phyloP scores from a whole-genome alignment of 2,329 filamentous ascomycete genomes.

The Hypoxylon sp. region DNA sequence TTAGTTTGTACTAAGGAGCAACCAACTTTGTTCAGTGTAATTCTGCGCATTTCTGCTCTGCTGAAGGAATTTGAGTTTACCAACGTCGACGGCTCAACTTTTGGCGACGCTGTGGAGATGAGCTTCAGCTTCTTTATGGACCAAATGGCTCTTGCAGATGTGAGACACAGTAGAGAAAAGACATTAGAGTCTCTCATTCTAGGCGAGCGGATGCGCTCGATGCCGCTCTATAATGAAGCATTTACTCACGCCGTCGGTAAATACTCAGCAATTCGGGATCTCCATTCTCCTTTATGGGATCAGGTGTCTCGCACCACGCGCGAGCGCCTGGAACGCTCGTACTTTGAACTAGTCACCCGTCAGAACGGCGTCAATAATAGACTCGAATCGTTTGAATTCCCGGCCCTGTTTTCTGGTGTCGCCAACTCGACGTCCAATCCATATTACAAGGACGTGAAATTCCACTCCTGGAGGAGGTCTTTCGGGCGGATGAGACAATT shows the following conservation, averaged over 20 bases:
- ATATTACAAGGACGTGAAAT: constrained; percentile 83
- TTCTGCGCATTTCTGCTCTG: constrained; percentile 66
- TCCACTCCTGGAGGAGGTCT: constrained; percentile 83
- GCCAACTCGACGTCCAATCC: constrained; percentile 84
- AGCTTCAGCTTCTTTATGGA: constrained; percentile 83
- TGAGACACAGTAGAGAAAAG: constrained; percentile 85
- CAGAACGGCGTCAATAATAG: constrained; percentile 77
- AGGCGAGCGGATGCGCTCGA: constrained; percentile 86
- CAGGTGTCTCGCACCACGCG: constrained; percentile 78
- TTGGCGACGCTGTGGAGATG: constrained; percentile 70
- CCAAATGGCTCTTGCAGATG: constrained; percentile 81
- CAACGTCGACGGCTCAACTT: constrained; percentile 68
- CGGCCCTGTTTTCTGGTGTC: constrained; percentile 87
- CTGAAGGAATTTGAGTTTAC: constrained; percentile 70
- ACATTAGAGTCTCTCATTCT: constrained; percentile 91
- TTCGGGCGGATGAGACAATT: constrained; percentile 83
- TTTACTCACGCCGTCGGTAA: constrained; percentile 94
- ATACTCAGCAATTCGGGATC: constrained; percentile 76
- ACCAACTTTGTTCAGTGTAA: constrained; percentile 66
- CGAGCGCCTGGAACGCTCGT: constrained; percentile 84
- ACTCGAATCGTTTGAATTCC: constrained; percentile 91
- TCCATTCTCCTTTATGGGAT: constrained; percentile 77
- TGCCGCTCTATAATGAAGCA: constrained; percentile 87
- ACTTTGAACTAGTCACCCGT: constrained; percentile 81
- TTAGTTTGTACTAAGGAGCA: constrained; percentile 69